These are phyloP conservation scores for Schoenoplectus tabernaemontani DNA, from an alignment of 202 grass and related monocot genomes.

Conservation along the genomic window DNA sequence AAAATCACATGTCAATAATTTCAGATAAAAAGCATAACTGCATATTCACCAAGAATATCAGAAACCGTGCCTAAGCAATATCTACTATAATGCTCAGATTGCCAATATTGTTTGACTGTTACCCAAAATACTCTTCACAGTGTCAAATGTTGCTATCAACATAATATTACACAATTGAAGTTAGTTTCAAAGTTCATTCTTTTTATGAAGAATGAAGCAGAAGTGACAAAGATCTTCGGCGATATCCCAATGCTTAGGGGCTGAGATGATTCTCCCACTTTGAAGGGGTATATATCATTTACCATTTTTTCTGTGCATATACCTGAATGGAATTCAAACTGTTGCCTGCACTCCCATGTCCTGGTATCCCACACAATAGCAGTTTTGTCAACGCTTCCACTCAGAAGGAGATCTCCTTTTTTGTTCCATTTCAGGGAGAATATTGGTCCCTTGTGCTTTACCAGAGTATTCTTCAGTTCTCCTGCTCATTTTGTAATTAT, in stretches of 20 bases:
- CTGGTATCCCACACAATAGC: conserved; percentile 99
- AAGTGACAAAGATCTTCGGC: background rate
- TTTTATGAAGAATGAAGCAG: background rate
- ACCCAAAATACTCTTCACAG: background rate
- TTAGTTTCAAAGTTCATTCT: background rate
- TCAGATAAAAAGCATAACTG: background rate
- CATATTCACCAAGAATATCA: background rate
- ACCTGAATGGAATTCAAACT: conserved; percentile 99
- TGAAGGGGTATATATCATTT: background rate
- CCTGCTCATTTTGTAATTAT: conserved; percentile 35
- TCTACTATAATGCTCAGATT: background rate
- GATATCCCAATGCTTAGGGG: background rate
- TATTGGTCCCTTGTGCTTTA: conserved; percentile 95
- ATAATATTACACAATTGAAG: background rate
- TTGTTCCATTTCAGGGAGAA: conserved; percentile 99
- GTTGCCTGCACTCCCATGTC: conserved; percentile 93
- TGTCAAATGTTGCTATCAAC: background rate
- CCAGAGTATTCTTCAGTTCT: conserved; percentile 82
- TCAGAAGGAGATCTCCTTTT: conserved; percentile 90
- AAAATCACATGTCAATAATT: background rate
- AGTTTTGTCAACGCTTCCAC: conserved; percentile 97
- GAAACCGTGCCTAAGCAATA: background rate
- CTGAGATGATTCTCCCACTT: conserved; percentile 4
- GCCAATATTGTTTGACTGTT: background rate
- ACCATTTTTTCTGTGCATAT: conserved; percentile 1